Evolutionary conservation across 805 yeast genomes (phyloP), one percentile per base, ranked within the genome.

Genomic region (Lachancea mirantina): DNA sequence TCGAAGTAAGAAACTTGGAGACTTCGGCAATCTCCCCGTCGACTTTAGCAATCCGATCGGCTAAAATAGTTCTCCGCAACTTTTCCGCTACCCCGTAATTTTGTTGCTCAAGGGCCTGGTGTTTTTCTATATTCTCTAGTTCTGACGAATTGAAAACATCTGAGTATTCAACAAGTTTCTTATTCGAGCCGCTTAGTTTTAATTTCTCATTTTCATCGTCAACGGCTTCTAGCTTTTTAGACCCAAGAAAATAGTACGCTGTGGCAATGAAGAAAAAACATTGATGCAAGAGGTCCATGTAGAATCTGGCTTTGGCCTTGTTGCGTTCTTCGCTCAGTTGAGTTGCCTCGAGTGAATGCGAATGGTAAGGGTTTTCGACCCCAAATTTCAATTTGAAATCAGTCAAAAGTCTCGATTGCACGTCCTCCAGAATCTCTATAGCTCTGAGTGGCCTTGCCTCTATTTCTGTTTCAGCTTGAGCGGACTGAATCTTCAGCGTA

Each of bases 251-350:
- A 25, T 54, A 57, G 28, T 50, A 50, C 8, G 49, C 53, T 1
- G 59, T 54, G 0, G 84, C 96, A 16, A 82, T 62, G 40, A 85
- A 73, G 49, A 88, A 89, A 49, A 74, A 80, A 26, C 79, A 68
- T 32, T 88, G 77, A 52, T 92, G 96, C 10, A 84, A 57, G 8
- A 75, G 47, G 31, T 84, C 80, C 35, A 54, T 18, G 23, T 50
- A 48, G 2, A 52, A 42, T 30, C 55, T 43, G 4, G 43, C 33
- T 25, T 39, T 42, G 18, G 35, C 13, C 17, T 31, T 43, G 6
- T 36, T 24, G 10, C 11, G 6, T 5, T 22, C 30, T 13, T 22
- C 14, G 8, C 18, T 26, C 20, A 32, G 11, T 4, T 17, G 11
- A n/a, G n/a, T n/a, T n/a, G n/a, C n/a, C n/a, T n/a, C n/a, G n/a